Conservation (phyloP, 768 basidiomycete species). For the Suillus discolor region DNA sequence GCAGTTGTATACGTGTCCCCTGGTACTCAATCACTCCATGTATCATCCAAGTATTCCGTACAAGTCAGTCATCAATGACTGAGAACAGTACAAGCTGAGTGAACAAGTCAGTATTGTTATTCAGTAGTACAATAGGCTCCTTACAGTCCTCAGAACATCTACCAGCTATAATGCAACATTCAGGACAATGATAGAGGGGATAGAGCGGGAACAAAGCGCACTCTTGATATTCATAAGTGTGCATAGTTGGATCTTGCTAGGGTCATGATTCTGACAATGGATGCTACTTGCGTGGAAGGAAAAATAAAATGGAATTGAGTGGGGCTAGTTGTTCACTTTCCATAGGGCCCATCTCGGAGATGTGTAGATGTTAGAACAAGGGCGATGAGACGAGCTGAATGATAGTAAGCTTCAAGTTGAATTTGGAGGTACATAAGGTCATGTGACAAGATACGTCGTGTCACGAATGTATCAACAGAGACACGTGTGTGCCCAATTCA, state of each 20-base stretch:
- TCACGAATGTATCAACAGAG: too few relatives aligned
- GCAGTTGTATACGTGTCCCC: slow-evolving; percentile 89
- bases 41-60: slow-evolving; percentile 62
- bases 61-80: slow-evolving; percentile 55
- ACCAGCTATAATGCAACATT: slow-evolving; percentile 59
- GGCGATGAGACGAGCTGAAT: too few relatives aligned
- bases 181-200: slow-evolving; percentile 18
- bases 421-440: too few relatives aligned
- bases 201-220: slow-evolving; percentile 44
- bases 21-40: slow-evolving; percentile 97
- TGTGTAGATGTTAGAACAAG: too few relatives aligned
- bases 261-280: slow-evolving; percentile 86
- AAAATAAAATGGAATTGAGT: too few relatives aligned
- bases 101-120: slow-evolving; percentile 2
- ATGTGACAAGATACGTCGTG: too few relatives aligned
- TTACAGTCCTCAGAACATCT: slow-evolving; percentile 95
- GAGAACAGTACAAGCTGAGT: slow-evolving; percentile 91
- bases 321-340: too few relatives aligned
- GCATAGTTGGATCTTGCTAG: slow-evolving; percentile 90
- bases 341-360: too few relatives aligned
- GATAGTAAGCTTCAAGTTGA: too few relatives aligned
- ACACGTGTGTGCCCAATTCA: too few relatives aligned
- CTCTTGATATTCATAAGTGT: slow-evolving; percentile 99
- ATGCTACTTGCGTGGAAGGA: slow-evolving; percentile 81
- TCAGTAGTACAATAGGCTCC: slow-evolving; percentile 28